Evolutionary conservation across 768 basidiomycete species (phyloP), one percentile per base, ranked within the genome.

Genomic region (Tephrocybe rancida): DNA sequence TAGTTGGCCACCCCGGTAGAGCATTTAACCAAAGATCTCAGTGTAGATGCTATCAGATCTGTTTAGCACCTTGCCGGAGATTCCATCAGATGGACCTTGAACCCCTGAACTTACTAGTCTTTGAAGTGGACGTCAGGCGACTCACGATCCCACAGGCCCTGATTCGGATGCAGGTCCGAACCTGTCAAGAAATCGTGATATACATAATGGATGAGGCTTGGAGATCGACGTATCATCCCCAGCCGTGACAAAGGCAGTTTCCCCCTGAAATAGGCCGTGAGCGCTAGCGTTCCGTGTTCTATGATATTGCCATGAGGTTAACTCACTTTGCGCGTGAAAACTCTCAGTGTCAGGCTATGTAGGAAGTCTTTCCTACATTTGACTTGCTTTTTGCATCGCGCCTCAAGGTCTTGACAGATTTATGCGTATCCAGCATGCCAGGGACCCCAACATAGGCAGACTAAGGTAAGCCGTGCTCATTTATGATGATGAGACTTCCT

Each of bases 71-170:
- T n/a, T n/a, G n/a, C n/a, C n/a, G n/a, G n/a, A n/a, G n/a, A n/a
- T n/a, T n/a, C n/a, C n/a, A n/a, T n/a, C n/a, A n/a, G n/a, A n/a
- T n/a, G n/a, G n/a, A n/a, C n/a, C n/a, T n/a, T n/a, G n/a, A n/a
- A n/a, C n/a, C n/a, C n/a, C n/a, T n/a, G n/a, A n/a, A 82, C 77
- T 13, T 82, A 44, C 5, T 78, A 79, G 14, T n/a, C n/a, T n/a
- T n/a, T n/a, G n/a, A n/a, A n/a, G n/a, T n/a, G n/a, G n/a, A n/a
- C n/a, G n/a, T n/a, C n/a, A n/a, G n/a, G 14, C 14, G 3, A 71
- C 83, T 38, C 61, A 84, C 81, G 82, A 80, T 56, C 87, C 88
- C 22, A 90, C 86, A 8, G 83, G 70, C 5, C 56, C 57, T 59
- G 1, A 21, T 73, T 51, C 44, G 42, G n/a, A n/a, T n/a, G 14